Percentiles rank a stretch among this genome's conserved stretches.
phyloP scores from a whole-genome alignment of 148 eudicot species.

The Rhododendron kiyosumense region DNA sequence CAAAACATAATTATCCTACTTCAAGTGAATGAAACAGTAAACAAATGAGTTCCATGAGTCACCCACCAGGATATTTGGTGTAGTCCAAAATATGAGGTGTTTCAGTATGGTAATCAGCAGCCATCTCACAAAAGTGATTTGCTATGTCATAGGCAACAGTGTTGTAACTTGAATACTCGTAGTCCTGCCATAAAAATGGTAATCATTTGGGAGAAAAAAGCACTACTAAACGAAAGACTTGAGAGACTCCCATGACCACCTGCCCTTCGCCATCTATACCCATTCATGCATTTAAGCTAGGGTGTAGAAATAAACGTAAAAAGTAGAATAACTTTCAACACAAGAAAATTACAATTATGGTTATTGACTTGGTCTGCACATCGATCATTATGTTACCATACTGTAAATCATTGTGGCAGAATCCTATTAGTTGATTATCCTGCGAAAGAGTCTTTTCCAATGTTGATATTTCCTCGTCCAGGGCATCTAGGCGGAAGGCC shows the following conservation, averaged over 20 bases:
- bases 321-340: neutral
- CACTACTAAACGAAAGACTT: neutral
- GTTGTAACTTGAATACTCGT: slow-evolving; percentile 88
- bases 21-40: neutral
- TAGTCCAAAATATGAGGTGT: slow-evolving; percentile 87
- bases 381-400: slow-evolving; percentile 96
- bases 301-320: neutral
- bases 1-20: neutral
- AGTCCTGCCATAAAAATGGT: slow-evolving; percentile 48
- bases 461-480: slow-evolving; percentile 56
- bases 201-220: neutral
- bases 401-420: slow-evolving; percentile 96
- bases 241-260: neutral
- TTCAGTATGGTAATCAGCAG: slow-evolving; percentile 92
- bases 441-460: slow-evolving; percentile 50
- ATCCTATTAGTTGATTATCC: slow-evolving; percentile 43
- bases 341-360: slow-evolving; percentile 71
- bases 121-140: slow-evolving; percentile 97
- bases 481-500: slow-evolving; percentile 41
- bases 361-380: slow-evolving; percentile 62
- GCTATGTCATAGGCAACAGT: slow-evolving; percentile 78
- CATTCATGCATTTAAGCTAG: neutral
- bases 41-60: neutral
- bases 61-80: slow-evolving; percentile 77
- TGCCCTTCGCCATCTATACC: neutral